Base-by-base conservation (phyloP, 2,329 filamentous ascomycete species). In the Venturia effusa region DNA sequence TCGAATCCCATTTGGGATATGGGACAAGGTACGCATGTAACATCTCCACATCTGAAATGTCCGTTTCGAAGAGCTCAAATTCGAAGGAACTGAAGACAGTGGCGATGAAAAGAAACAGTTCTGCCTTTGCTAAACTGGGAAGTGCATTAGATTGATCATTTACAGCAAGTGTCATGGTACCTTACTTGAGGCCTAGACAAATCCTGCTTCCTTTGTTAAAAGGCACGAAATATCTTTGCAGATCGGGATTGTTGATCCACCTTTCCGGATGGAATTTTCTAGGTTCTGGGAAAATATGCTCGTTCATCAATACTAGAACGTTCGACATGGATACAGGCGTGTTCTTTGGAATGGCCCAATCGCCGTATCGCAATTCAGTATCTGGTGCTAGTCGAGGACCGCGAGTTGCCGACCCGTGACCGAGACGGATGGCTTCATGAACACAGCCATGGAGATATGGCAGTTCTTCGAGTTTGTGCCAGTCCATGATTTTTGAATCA, bases 161-260 rank as follows among this genome's bases (percentile, higher is more conserved):
- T 41, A 11, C 30, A 24, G 43, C 7, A 43, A 5, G 4, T 34
- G 17, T 27, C 61, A 30, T 27, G 4, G 22, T 4, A 17, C 11
- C 71, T 69, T 66, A 73, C 70, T 74, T 73, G 66, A 73, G 70
- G 15, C 73, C 72, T 39, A 74, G 64, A 41, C 73, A 74, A 27
- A 67, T 66, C 6, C 73, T 65, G 45, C 68, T 72, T 1, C 73
- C 73, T 43, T 72, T 74, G 1, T 68, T 70, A 43, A 74, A 74
- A 0, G 70, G 66, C 40, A 74, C 64, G 66, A 74, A 67, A 43
- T 69, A 70, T 1, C 67, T 67, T 62, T 73, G 71, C 7, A 74
- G 55, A 37, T 22, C 59, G 19, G 59, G 43, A 30, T 63, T n/a
- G 4, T 40, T 4, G 59, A 11, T 73, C n/a, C n/a, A 76, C 11